Percentiles rank a stretch among this genome's conserved stretches.
Conservation (phyloP, 2,329 filamentous ascomycete genomes). For the Botrytis paeoniae region DNA sequence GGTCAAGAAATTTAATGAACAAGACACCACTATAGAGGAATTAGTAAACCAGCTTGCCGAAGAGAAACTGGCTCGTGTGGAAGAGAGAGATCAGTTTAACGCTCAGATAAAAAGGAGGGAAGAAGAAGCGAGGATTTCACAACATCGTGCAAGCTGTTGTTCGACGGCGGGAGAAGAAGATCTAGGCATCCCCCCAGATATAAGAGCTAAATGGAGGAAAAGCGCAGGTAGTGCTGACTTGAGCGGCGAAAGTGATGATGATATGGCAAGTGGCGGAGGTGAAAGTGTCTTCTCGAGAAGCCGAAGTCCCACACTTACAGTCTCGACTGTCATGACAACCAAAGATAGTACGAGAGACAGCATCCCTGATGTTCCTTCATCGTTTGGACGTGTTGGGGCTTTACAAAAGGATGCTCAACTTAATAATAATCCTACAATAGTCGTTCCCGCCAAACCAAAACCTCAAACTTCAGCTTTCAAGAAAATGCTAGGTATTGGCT, state of each 20-base stretch:
- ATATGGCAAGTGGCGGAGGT: constrained; percentile 17
- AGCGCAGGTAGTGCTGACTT: constrained; percentile 40
- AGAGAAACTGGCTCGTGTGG: constrained; percentile 45
- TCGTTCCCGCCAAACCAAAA: constrained; percentile 28
- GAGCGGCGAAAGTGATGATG: constrained; percentile 20
- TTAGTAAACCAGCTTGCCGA: constrained; percentile 50
- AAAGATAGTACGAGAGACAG: constrained; percentile 18
- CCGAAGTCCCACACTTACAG: constrained; percentile 51
- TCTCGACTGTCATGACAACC: constrained; percentile 19
- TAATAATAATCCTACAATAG: constrained; percentile 20
- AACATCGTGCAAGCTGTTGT: constrained; percentile 15
- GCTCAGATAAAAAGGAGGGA: constrained; percentile 23
- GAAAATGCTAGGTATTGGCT: constrained; percentile 43
- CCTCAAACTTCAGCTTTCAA: constrained; percentile 48
- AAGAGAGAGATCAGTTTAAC: constrained; percentile 34
- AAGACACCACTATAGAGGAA: constrained; percentile 50
- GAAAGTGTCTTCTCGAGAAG: constrained; percentile 54
- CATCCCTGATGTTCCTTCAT: neutral
- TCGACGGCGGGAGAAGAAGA: constrained; percentile 28
- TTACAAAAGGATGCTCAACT: constrained; percentile 7
- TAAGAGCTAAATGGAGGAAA: constrained; percentile 22
- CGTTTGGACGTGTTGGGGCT: constrained; percentile 8
- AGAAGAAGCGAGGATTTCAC: constrained; percentile 1
- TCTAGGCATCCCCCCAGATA: constrained; percentile 28
- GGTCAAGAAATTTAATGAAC: constrained; percentile 51